Percentiles rank a stretch among this genome's conserved stretches.
Evolutionary conservation across 1,284 basidiomycete species (phyloP).

Genomic region (Rhodotorula sp.): DNA sequence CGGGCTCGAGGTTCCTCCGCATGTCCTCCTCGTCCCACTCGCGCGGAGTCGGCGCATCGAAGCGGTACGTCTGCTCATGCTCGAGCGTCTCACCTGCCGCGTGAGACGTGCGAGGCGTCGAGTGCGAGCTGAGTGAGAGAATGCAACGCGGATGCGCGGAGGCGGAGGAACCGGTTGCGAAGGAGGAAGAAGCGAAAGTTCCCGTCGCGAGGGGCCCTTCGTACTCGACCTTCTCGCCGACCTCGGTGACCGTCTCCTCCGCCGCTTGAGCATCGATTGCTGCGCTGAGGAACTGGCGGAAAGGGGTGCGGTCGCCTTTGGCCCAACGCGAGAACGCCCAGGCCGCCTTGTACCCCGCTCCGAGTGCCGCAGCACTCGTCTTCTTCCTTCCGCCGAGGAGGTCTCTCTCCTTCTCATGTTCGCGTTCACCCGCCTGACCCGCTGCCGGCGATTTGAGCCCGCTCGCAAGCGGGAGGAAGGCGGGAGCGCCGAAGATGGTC

Average conservation of each 20-base stretch:
- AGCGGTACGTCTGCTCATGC: too few species aligned
- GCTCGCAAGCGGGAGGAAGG: conserved; percentile 5
- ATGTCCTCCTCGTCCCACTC: too few species aligned
- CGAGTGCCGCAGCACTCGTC: conserved; percentile 18
- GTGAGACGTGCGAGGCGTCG: too few species aligned
- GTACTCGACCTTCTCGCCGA: not conserved
- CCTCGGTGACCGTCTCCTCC: not conserved
- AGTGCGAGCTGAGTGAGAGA: too few species aligned
- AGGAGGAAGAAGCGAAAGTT: not conserved
- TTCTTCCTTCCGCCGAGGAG: not conserved
- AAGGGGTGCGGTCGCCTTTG: not conserved
- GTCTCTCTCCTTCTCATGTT: not conserved
- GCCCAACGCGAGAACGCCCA: conserved; percentile 11
- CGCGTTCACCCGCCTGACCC: not conserved
- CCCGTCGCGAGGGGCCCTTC: not conserved
- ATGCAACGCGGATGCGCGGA: too few species aligned
- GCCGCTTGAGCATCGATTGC: not conserved
- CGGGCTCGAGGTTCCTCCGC: conserved; percentile 4
- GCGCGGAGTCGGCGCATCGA: too few species aligned
- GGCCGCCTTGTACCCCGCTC: conserved; percentile 35
- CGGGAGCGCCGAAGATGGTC: conserved; percentile 19
- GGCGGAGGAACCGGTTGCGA: not conserved
- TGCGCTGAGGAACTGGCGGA: not conserved
- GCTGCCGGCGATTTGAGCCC: not conserved
- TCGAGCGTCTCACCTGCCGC: too few species aligned